Evolutionary conservation across 2,329 filamentous ascomycete genomes (phyloP).

Genomic region (Chaetomium sp.): DNA sequence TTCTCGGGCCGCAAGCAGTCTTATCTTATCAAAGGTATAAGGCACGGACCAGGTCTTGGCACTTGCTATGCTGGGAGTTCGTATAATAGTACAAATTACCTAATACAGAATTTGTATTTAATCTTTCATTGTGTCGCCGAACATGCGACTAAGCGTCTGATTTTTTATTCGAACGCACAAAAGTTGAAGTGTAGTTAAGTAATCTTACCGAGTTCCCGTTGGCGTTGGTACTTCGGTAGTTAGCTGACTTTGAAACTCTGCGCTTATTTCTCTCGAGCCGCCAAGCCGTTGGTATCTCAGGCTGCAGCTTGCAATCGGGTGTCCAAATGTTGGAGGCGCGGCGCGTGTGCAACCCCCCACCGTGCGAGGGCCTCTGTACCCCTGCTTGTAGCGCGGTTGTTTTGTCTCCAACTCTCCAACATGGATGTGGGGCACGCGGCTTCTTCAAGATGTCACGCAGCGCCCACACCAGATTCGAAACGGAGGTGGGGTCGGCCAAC

Average conservation of each 20-base stretch:
- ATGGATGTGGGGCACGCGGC: conserved; percentile 14
- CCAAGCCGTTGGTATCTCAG: not conserved
- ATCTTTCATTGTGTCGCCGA: too few species aligned
- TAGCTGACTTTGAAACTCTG: not conserved
- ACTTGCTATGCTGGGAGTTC: not conserved
- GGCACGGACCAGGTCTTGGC: not conserved
- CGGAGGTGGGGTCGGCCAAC: conserved; percentile 23
- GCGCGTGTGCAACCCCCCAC: conserved; percentile 8
- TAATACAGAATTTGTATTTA: too few species aligned
- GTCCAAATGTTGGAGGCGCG: conserved; percentile 2
- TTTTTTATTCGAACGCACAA: not conserved
- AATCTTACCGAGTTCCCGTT: not conserved
- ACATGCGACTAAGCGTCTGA: not conserved
- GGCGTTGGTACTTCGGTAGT: too few species aligned
- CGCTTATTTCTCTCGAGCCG: not conserved
- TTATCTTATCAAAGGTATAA: not conserved
- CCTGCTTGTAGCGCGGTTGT: conserved; percentile 22
- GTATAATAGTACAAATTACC: too few species aligned
- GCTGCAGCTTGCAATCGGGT: conserved; percentile 9
- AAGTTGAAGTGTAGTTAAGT: not conserved
- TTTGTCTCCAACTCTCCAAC: conserved; percentile 24
- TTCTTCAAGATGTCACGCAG: conserved; percentile 31
- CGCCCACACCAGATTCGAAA: conserved; percentile 28
- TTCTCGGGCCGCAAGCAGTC: not conserved
- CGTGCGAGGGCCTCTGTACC: not conserved